Base-by-base conservation (phyloP, 1,139 yeast genomes). In the Hansenula sp. region DNA sequence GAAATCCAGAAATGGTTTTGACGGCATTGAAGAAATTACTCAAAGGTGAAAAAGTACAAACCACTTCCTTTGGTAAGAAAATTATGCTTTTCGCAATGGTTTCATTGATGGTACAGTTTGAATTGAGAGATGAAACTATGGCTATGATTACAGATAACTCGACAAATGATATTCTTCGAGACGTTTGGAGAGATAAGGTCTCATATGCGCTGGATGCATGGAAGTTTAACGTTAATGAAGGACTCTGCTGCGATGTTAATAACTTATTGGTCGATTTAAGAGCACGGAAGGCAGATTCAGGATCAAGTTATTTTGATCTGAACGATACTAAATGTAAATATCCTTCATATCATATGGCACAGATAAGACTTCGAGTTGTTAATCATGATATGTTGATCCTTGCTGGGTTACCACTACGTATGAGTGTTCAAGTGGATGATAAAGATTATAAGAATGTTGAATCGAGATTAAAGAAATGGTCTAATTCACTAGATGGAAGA, bases 331-430 rank as follows among this genome's bases (percentile, higher is more conserved):
- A 73, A 28, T 71, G 77, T 50, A 72, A 71, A 46, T 69, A 70
- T 45, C 66, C 75, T 0, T 64, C 76, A 46, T 78, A 76, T 57
- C 86, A 80, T 49, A 61, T 81, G 50, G 77, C 83, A 1, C 86
- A 80, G 52, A 75, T 82, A n/a, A 72, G 76, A 39, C 78, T 82
- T 55, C 66, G 79, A 30, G 66, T 80, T 18, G 73, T 80, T 34
- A 82, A 81, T 44, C 77, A 79, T 55, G 89, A 83, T 55, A 70
- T 80, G 40, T 80, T 82, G 27, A 78, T 80, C 6, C 78, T 67
- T 53, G 80, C 85, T 14, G 90, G 90, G 1, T 79, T 83, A 3
- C 85, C 87, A 0, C 73, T 77, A 32, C 70, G 82, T 44, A 78
- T 80, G 73, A 82, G 81, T 54, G 87, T 80, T 22, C 69, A 66